A percentile compares a stretch with the other conserved stretches of the same genome.
Conservation (phyloP, 306 rosid genomes). For the Inga oerstediana region DNA sequence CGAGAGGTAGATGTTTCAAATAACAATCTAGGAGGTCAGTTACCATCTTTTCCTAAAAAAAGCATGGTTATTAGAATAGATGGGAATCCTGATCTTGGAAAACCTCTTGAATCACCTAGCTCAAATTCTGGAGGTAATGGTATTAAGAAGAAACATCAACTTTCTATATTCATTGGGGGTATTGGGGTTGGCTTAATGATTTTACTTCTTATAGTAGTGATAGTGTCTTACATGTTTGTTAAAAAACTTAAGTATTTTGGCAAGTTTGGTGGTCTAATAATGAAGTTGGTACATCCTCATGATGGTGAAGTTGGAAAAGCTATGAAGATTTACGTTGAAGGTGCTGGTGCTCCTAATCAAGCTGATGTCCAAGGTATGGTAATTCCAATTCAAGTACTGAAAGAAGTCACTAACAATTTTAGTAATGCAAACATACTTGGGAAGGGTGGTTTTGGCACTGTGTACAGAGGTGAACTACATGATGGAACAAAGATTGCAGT, state of each 20-base stretch:
- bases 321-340: background rate
- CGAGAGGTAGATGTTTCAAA: constrained; percentile 53
- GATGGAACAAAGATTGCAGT: constrained; percentile 94
- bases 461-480: constrained; percentile 80
- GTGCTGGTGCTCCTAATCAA: constrained; percentile 42
- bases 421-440: constrained; percentile 77
- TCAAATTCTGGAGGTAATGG: background rate
- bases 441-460: constrained; percentile 93
- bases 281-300: background rate
- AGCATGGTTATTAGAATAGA: background rate
- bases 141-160: background rate
- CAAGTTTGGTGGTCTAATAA: background rate
- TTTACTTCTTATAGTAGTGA: background rate
- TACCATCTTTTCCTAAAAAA: constrained; percentile 41
- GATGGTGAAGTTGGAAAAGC: background rate
- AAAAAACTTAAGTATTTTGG: background rate
- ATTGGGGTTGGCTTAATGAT: background rate
- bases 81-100: constrained; percentile 5
- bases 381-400: constrained; percentile 72
- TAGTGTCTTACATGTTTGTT: background rate
- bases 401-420: constrained; percentile 75
- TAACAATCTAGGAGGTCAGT: constrained; percentile 18
- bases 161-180: background rate
- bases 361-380: constrained; percentile 46
- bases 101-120: background rate